These are phyloP conservation scores for Penicillium herquei DNA, from an alignment of 495 filamentous ascomycete genomes.

Conservation along the genomic window DNA sequence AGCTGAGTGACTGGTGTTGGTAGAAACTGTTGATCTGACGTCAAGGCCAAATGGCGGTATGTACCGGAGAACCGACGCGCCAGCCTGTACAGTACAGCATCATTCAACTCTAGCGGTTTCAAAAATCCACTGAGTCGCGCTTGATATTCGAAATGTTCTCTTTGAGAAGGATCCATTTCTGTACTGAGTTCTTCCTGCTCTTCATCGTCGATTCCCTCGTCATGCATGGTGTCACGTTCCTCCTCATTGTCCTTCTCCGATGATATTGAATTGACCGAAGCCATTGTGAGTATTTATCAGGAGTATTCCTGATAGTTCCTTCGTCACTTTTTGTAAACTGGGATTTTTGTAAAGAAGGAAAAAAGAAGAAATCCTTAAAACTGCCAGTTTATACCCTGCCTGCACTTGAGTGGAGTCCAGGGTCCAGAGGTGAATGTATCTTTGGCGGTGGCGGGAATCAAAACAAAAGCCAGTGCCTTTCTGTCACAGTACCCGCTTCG, in stretches of 20 bases:
- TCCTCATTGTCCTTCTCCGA: slow-evolving; percentile 35
- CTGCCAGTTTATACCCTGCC: not conserved
- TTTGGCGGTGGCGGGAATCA: not conserved
- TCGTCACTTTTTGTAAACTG: not conserved
- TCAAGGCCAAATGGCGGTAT: slow-evolving; percentile 62
- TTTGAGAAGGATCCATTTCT: slow-evolving; percentile 32
- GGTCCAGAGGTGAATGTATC: not conserved
- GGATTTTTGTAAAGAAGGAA: not conserved
- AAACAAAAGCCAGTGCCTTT: slow-evolving; percentile 11
- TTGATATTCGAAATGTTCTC: slow-evolving; percentile 32
- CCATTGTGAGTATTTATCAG: slow-evolving; percentile 24
- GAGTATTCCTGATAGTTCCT: not conserved
- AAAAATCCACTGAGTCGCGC: slow-evolving; percentile 40
- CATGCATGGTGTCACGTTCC: slow-evolving; percentile 34
- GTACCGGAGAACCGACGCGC: slow-evolving; percentile 59
- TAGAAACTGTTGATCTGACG: slow-evolving; percentile 70
- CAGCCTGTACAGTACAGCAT: slow-evolving; percentile 54
- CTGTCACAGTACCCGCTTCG: slow-evolving; percentile 14
- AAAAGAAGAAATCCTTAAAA: not conserved
- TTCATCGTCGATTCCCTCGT: slow-evolving; percentile 41
- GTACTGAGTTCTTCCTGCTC: slow-evolving; percentile 36
- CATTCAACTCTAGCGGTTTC: slow-evolving; percentile 37
- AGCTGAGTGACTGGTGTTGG: slow-evolving; percentile 76
- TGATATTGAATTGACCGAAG: slow-evolving; percentile 26
- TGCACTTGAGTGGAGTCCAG: not conserved